These are phyloP conservation scores for Entonaema liquescens DNA, from an alignment of 495 filamentous ascomycete genomes.

Conservation along the genomic window DNA sequence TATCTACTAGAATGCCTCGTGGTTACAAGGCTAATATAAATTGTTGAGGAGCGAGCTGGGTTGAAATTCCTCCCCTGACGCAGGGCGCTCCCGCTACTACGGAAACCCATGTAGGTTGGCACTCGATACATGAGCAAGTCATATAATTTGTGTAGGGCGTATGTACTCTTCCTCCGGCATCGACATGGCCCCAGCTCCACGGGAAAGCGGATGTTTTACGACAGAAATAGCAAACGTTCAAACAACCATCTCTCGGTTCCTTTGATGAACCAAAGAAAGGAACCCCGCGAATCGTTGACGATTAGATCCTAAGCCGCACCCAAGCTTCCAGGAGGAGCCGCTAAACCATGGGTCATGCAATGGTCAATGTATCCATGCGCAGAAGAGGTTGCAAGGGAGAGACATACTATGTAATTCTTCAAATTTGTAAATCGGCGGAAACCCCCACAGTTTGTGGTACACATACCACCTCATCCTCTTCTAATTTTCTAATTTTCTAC, in stretches of 20 bases:
- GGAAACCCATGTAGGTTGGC: slow-evolving; percentile 6
- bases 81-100: slow-evolving; percentile 30
- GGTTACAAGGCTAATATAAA: not conserved
- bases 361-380: slow-evolving; percentile 6
- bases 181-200: slow-evolving; percentile 9
- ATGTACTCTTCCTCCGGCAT: slow-evolving; percentile 21
- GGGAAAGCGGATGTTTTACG: slow-evolving; percentile 18
- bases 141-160: not conserved
- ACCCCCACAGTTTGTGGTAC: slow-evolving; percentile 36
- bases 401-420: not conserved
- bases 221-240: slow-evolving; percentile 33
- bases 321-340: slow-evolving; percentile 21
- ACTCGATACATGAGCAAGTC: slow-evolving; percentile 12
- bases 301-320: slow-evolving; percentile 19
- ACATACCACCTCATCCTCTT: slow-evolving; percentile 20
- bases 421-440: slow-evolving; percentile 16
- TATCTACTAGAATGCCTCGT: not conserved
- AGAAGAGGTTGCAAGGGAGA: slow-evolving; percentile 2
- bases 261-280: slow-evolving; percentile 20
- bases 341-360: slow-evolving; percentile 17
- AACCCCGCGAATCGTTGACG: slow-evolving; percentile 23
- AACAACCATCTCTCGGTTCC: not conserved
- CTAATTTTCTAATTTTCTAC: slow-evolving; percentile 15
- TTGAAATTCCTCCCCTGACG: slow-evolving; percentile 31
- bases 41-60: slow-evolving; percentile 7